Percentiles rank a stretch among this genome's conserved stretches.
These are phyloP conservation scores for Pyrenochaeta sp. DNA, from an alignment of 2,329 filamentous ascomycete species.

Conservation along the genomic window DNA sequence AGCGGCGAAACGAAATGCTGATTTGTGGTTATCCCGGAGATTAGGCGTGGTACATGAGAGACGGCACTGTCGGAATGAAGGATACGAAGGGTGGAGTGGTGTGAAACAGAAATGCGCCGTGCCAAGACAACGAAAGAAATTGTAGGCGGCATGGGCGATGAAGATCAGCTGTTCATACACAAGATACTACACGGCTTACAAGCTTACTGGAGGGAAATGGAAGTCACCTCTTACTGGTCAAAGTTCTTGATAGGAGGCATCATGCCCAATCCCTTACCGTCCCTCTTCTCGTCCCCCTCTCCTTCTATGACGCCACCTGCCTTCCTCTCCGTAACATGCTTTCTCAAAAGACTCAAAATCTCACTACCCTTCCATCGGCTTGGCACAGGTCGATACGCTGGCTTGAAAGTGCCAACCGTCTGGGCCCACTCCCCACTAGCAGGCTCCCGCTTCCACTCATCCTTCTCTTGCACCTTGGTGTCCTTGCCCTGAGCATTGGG, in stretches of 20 bases:
- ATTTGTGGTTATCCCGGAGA: background rate
- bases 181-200: slow-evolving; percentile 6
- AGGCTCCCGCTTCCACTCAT: slow-evolving; percentile 60
- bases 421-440: slow-evolving; percentile 90
- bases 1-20: background rate
- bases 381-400: slow-evolving; percentile 91
- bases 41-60: too few species aligned
- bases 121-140: background rate
- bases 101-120: background rate
- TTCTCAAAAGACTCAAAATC: slow-evolving; percentile 77
- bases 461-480: slow-evolving; percentile 54
- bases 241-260: slow-evolving; percentile 62
- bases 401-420: slow-evolving; percentile 92
- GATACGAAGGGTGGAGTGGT: background rate
- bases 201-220: background rate
- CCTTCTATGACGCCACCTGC: slow-evolving; percentile 63
- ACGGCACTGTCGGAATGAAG: too few species aligned
- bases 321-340: slow-evolving; percentile 79
- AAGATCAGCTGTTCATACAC: background rate
- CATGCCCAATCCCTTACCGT: slow-evolving; percentile 55
- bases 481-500: slow-evolving; percentile 56
- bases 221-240: slow-evolving; percentile 38
- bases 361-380: slow-evolving; percentile 84
- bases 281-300: slow-evolving; percentile 43
- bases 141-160: background rate